Base-by-base conservation (phyloP, 2,329 filamentous ascomycete genomes). In the Trichoderma asperellum region DNA sequence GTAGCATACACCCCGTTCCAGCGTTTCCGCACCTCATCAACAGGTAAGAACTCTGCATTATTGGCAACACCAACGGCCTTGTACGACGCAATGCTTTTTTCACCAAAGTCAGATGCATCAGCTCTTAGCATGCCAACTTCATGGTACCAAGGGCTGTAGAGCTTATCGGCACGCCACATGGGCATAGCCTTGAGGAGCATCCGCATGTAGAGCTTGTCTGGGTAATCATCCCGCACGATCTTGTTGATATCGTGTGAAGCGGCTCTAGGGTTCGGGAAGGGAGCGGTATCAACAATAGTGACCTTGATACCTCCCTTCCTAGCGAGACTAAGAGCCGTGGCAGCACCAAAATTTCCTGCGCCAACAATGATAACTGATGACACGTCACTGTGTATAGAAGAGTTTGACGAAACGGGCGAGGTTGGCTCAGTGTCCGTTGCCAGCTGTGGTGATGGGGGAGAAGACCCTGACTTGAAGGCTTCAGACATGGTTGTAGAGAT, bases 1-100 rank as follows among this genome's bases (percentile, higher is more conserved):
- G 87, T 84, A 32, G 85, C 82, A 73, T 89, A 89, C 8, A 87
- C 76, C 0, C 87, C 87, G 55, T 85, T 85, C 76, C 86, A 88
- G 68, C 87, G 76, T 73, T 80, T 79, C 57, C 84, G 83, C 47
- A 87, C 85, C 71, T 89, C 85, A 14, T 85, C 83, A 11, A 85
- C 79, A 1, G 80, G 77, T 61, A 88, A 73, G 72, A 79, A 78
- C 67, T 76, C 74, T 5, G 80, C 79, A 11, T 77, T 72, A 60
- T 85, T 83, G 40, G 78, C 73, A 47, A 85, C 79, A 29, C 78
- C 79, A 66, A 79, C 75, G 18, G 74, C 72, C 68, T 75, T 73
- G 73, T 82, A 77, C 0, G 78, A 77, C 4, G 80, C 73, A 1
- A 86, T 74, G 58, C 88, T 78, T 43, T 81, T 77, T 21, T 78